Evolutionary conservation across 2,329 filamentous ascomycete species (phyloP), one percentile per base, ranked within the genome.

Genomic region (Canariomyces notabilis): DNA sequence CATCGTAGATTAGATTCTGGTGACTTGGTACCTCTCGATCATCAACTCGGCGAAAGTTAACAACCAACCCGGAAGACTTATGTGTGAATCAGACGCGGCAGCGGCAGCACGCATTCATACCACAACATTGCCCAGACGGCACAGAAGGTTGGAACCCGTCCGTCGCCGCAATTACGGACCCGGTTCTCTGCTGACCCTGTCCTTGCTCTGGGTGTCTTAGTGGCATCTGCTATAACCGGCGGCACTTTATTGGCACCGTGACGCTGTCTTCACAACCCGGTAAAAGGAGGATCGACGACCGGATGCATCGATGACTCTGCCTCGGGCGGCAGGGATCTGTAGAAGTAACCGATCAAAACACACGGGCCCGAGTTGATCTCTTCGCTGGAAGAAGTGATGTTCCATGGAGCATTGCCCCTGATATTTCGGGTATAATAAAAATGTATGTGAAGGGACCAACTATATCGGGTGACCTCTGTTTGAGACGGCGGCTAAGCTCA

Each of bases 161-260:
- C 20, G 21, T 12, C 31, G 15, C 34, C 42, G 38, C 35, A 38
- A 45, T 39, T 34, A 35, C 38, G 9, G 38, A 45, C 38, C 42
- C 42, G 47, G 47, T 45, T 37, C 37, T 41, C 15, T 23, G 33
- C 12, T 26, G 31, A 16, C 16, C 7, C 31, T 19, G 22, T 20
- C 35, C 35, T 19, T 22, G 35, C 26, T 34, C 32, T n/a, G 2
- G 8, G 14, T 16, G 18, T n/a, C 35, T 6, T 37, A 37, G 23
- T 37, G 9, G 26, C 9, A 12, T 15, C 32, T 6, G 16, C 6
- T 19, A 19, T 18, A 35, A 18, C 15, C 5, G 9, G 15, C 18
- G 15, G 16, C 33, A 18, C 14, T 5, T 16, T 9, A 16, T 35
- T 35, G 15, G 8, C 9, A 8, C 16, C 15, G 18, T 35, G n/a